Evolutionary conservation across 164 flowering plant genomes (phyloP).

Genomic region (Cinnamomum chago): DNA sequence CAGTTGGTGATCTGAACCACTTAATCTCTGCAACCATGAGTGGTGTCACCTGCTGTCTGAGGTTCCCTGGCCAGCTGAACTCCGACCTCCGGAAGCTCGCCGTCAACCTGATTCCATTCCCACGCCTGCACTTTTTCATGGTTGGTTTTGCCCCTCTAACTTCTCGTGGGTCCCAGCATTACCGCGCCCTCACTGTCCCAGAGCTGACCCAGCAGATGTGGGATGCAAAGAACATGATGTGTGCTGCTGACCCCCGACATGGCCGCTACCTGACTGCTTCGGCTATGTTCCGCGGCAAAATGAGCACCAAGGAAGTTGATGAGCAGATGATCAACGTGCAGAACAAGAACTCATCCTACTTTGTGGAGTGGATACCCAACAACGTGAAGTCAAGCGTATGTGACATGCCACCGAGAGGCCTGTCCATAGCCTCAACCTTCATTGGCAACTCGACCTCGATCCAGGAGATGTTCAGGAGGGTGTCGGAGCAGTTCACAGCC

Average conservation of each 20-base stretch:
- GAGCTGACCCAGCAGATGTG: conserved; percentile 64
- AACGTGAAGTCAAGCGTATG: conserved; percentile 47
- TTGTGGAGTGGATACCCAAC: conserved; percentile 51
- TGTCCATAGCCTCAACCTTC: conserved; percentile 47
- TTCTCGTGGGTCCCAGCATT: conserved; percentile 48
- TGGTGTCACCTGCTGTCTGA: conserved; percentile 49
- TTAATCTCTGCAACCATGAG: conserved; percentile 54
- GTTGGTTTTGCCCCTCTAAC: conserved; percentile 57
- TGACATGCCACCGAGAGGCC: conserved; percentile 42
- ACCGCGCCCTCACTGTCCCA: conserved; percentile 41
- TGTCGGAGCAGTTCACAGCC: conserved; percentile 49
- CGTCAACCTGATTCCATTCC: conserved; percentile 50
- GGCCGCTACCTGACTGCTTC: conserved; percentile 50
- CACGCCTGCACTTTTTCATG: conserved; percentile 59
- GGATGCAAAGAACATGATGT: conserved; percentile 59
- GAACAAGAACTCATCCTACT: conserved; percentile 50
- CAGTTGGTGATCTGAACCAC: conserved; percentile 53
- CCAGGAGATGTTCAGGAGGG: conserved; percentile 51
- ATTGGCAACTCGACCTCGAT: conserved; percentile 50
- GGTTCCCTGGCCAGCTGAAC: conserved; percentile 52
- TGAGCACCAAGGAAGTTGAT: conserved; percentile 56
- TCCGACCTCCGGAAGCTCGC: conserved; percentile 52
- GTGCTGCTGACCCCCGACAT: conserved; percentile 47
- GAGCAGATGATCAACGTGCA: conserved; percentile 50
- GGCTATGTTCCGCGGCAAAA: conserved; percentile 48